Evolutionary conservation across 2,329 filamentous ascomycete species (phyloP), one percentile per base, ranked within the genome.

Genomic region (Scedosporium apiospermum): DNA sequence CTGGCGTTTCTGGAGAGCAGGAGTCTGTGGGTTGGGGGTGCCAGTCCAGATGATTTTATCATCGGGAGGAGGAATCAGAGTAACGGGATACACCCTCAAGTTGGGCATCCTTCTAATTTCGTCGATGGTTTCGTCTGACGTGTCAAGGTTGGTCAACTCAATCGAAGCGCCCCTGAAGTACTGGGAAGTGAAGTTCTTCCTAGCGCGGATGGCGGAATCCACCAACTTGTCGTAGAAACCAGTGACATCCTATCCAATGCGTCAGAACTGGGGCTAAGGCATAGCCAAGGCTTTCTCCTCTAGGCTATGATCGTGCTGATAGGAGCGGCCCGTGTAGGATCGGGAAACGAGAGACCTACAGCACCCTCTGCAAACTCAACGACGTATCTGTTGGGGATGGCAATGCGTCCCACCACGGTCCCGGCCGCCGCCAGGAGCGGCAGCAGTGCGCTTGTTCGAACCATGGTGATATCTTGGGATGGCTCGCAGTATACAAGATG

Each of bases 151-250:
- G 61, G 79, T 73, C 68, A 84, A 77, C 67, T 81, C 76, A 64
- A 84, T 78, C 1, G 82, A 83, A 2, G 76, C 77, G 61, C 81
- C 82, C 67, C 79, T 81, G 75, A 84, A 84, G 18, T 84, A 72
- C 65, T 77, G 74, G 67, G 76, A 81, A 65, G 80, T 73, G 63
- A 82, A 75, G 62, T 77, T 76, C 75, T 80, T 77, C 61, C 79
- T 78, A 58, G 76, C 76, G 49, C 71, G 68, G 55, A 64, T 59
- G 9, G 77, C 78, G 57, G 78, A 72, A n/a, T 71, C 70, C 3
- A 70, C 68, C 60, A 78, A 71, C 46, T 71, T 71, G 61, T 67
- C 68, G 63, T 74, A 72, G 66, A 81, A 75, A 23, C 73, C 71
- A n/a, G 72, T 68, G 6, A 73, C 68, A 65, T 82, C 78, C 76